phyloP scores from a whole-genome alignment of 225 moss, liverwort and hornwort species.

The Straminergon stramineum region DNA sequence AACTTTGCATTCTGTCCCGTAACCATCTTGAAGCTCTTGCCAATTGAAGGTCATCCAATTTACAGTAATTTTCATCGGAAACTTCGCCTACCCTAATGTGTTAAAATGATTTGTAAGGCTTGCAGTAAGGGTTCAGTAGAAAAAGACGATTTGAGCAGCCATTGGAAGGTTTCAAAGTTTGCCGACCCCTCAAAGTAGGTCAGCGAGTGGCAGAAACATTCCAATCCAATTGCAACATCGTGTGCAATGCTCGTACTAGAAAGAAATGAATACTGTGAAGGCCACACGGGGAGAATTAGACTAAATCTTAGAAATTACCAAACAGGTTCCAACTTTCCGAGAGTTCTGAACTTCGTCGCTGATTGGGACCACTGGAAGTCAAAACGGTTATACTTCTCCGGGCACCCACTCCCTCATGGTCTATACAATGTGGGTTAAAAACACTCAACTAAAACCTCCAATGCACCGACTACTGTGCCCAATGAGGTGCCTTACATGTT shows the following conservation, averaged over 20 bases:
- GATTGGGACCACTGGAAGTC: neutral
- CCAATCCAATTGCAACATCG: neutral
- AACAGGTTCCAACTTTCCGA: neutral
- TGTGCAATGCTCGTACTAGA: neutral
- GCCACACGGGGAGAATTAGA: neutral
- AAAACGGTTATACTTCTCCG: neutral
- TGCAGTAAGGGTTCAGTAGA: neutral
- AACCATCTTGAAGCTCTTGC: neutral
- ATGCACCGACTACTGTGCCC: neutral
- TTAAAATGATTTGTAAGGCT: neutral
- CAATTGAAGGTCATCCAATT: neutral
- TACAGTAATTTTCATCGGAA: neutral
- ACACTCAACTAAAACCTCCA: neutral
- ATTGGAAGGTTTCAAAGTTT: neutral
- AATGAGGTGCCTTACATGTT: neutral
- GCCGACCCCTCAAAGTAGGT: neutral
- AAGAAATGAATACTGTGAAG: neutral
- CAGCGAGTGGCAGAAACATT: neutral
- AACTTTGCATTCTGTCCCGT: too few species aligned
- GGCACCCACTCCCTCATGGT: neutral
- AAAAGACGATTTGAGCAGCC: neutral
- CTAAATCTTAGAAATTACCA: neutral
- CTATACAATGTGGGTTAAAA: neutral
- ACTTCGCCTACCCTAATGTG: neutral
- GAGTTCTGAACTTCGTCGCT: neutral